Evolutionary conservation across 495 filamentous ascomycete genomes (phyloP), one percentile per base, ranked within the genome.

Genomic region (Physcia stellaris): DNA sequence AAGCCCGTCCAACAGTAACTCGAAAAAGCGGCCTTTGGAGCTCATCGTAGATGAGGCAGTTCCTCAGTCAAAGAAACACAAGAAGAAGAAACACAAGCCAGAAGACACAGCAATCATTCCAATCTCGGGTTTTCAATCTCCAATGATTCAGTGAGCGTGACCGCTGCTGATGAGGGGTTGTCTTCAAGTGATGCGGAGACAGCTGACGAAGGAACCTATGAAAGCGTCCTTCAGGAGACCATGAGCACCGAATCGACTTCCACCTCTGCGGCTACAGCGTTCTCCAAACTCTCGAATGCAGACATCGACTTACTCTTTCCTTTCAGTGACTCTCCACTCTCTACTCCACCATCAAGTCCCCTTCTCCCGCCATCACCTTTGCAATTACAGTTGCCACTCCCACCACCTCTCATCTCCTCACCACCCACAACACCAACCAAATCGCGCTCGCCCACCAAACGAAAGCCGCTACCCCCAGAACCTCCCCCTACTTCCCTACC

Each of bases 401-500:
- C n/a, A n/a, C n/a, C n/a, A n/a, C n/a, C n/a, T n/a, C n/a, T n/a
- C n/a, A n/a, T n/a, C n/a, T n/a, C n/a, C n/a, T n/a, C n/a, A n/a
- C n/a, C n/a, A n/a, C n/a, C n/a, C n/a, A n/a, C n/a, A n/a, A 21
- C 16, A 21, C 13, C 24, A 10, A 39, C n/a, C 5, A 6, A 22
- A 12, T 27, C 32, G 27, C n/a, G 6, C 21, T 28, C 21, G 26
- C 13, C 32, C 29, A 48, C 35, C 7, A 41, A 24, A 19, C 46
- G 31, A 5, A 38, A 3, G 37, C 16, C 6, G 6, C 28, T 50
- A 43, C 28, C 53, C 42, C 3, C 39, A 24, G n/a, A 28, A 12
- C 32, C 1, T 67, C 63, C 0, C 62, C 61, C 12, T 68, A 64
- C 45, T 68, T 67, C 46, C n/a, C 40, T 1, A 22, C 50, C 26